These are phyloP conservation scores for Lojkania enalia DNA, from an alignment of 2,329 filamentous ascomycete genomes.

Conservation along the genomic window DNA sequence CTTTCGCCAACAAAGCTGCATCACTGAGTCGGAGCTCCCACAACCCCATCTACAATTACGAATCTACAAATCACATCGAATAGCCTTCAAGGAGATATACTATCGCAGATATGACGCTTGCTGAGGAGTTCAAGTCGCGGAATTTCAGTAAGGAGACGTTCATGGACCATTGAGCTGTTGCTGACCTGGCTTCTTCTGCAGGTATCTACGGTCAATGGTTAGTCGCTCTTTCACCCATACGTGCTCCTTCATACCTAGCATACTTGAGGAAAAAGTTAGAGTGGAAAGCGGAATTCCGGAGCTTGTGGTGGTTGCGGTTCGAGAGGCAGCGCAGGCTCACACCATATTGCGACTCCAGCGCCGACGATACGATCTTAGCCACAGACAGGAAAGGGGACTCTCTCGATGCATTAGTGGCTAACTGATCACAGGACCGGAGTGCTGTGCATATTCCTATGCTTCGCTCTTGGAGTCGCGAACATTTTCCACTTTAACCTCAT, in stretches of 20 bases:
- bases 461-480: constrained; percentile 69
- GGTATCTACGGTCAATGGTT: constrained; percentile 72
- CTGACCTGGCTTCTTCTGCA: constrained; percentile 45
- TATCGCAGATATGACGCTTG: constrained; percentile 56
- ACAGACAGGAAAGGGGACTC: no score
- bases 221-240: constrained; percentile 34
- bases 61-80: constrained; percentile 1
- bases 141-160: constrained; percentile 63
- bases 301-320: no score
- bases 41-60: background rate
- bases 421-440: constrained; percentile 54
- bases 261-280: no score
- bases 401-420: no score
- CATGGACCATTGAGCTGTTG: constrained; percentile 17
- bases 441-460: constrained; percentile 65
- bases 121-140: constrained; percentile 65
- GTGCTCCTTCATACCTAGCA: no score
- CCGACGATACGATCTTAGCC: no score
- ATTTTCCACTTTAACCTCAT: constrained; percentile 64
- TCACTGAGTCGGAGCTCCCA: background rate
- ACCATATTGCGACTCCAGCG: no score
- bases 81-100: background rate
- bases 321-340: no score
- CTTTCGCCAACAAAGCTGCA: constrained; percentile 1
- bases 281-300: no score